phyloP scores from a whole-genome alignment of 805 yeast genomes.

The Candida montana region DNA sequence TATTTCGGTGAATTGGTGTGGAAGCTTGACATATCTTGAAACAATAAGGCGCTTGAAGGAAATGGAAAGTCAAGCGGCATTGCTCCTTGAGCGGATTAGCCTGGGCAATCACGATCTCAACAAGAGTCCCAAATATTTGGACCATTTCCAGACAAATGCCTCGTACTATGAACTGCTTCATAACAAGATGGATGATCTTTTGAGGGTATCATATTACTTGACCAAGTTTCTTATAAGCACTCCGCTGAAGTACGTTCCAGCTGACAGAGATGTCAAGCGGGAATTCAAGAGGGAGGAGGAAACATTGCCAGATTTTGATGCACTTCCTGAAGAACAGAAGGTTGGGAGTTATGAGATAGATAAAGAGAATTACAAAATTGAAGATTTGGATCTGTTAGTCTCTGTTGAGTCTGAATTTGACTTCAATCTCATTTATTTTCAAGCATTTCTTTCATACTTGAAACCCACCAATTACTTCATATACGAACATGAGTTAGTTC shows the following conservation, averaged over 20 bases:
- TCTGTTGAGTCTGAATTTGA: constrained; percentile 16
- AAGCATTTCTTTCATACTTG: constrained; percentile 13
- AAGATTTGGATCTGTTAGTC: constrained; percentile 11
- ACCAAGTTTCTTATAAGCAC: constrained; percentile 11
- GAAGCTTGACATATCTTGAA: no score
- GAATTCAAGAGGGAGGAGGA: background rate
- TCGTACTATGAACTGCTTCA: constrained; percentile 11
- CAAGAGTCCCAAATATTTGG: constrained; percentile 12
- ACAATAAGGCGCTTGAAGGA: background rate
- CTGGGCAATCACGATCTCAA: constrained; percentile 9
- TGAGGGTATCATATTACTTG: constrained; percentile 12
- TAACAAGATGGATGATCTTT: constrained; percentile 15
- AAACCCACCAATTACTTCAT: constrained; percentile 18
- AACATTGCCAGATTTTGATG: constrained; percentile 6
- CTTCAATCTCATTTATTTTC: constrained; percentile 8
- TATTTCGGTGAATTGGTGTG: background rate
- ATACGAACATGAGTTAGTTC: constrained; percentile 12
- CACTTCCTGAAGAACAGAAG: background rate
- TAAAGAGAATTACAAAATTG: constrained; percentile 8
- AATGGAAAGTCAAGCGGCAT: constrained; percentile 12
- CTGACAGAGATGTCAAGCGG: background rate
- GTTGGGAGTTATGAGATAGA: background rate
- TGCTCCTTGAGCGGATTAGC: constrained; percentile 4
- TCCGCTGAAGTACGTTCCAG: constrained; percentile 9
- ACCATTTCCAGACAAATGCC: constrained; percentile 7